Conservation (phyloP, 176 grass and related monocot species). For the Carex pumila region DNA sequence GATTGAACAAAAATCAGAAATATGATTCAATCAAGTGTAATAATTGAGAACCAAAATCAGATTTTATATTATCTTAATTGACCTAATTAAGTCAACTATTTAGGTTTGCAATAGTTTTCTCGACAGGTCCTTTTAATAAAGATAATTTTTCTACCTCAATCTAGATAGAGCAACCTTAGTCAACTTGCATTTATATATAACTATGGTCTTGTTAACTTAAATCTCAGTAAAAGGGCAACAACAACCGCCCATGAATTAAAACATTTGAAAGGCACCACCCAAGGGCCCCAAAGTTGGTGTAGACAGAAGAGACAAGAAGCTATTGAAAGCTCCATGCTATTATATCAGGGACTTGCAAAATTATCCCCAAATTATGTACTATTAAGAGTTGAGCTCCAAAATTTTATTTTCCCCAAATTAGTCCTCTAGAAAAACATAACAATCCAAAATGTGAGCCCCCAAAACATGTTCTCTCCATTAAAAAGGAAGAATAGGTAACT, state of each 20-base stretch:
- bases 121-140: background rate
- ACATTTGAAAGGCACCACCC: background rate
- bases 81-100: background rate
- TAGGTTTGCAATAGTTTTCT: background rate
- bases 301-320: background rate
- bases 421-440: background rate
- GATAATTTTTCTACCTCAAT: background rate
- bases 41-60: conserved; percentile 1
- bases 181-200: background rate
- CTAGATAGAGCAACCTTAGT: background rate
- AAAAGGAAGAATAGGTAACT: background rate
- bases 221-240: background rate
- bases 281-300: background rate
- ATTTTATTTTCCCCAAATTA: background rate
- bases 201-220: background rate
- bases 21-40: background rate
- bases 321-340: background rate
- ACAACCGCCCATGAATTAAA: background rate
- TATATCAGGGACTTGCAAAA: background rate
- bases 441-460: background rate
- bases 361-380: background rate
- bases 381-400: background rate
- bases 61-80: background rate
- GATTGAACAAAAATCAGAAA: background rate
- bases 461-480: background rate